Evolutionary conservation across 148 eudicot species (phyloP), one percentile per base, ranked within the genome.

Genomic region (Cornus kousa): DNA sequence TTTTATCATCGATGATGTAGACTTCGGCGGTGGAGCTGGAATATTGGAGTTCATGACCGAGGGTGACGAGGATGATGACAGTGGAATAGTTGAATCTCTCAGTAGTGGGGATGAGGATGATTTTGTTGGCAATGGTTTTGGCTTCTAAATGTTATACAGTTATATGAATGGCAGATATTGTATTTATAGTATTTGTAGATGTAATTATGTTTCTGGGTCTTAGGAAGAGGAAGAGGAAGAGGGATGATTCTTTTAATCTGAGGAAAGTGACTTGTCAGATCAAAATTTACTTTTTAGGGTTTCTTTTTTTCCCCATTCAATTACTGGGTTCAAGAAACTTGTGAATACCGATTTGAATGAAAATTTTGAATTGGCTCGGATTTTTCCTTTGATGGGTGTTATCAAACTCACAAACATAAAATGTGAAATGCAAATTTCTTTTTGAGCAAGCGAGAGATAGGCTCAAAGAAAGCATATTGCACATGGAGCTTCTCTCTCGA

Each of bases 41-140:
- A 33, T 89, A 68, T 67, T 93, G 43, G 98, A 95, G 85, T 87
- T 95, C 33, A 82, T 95, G 40, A 83, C 87, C 0, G 97, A 88
- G n/a, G 99, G 91, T 16, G 97, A 95, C 24, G 98, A 88, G 22
- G 97, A 91, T 10, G 89, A 90, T 77, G 96, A 89, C 72, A 90
- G 91, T 71, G 92, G 88, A 59, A 60, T 87, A 82, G 62, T 84
- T 74, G 97, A 87, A 48, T 85, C 91, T 4, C 83, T 84, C 77
- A 93, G 95, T 81, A 95, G 97, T 68, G 98, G 86, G 39, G 98
- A 93, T 77, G 97, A 91, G 40, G 93, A 88, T 9, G 86, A 88
- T 20, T 86, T 81, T 74, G 78, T 35, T 39, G 87, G 53, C 9
- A 48, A 48, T 48, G 53, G 82, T 57, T 71, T 80, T 53, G 77